Evolutionary conservation across 202 grass and related monocot species (phyloP).

Genomic region (Saccharum hybrid): DNA sequence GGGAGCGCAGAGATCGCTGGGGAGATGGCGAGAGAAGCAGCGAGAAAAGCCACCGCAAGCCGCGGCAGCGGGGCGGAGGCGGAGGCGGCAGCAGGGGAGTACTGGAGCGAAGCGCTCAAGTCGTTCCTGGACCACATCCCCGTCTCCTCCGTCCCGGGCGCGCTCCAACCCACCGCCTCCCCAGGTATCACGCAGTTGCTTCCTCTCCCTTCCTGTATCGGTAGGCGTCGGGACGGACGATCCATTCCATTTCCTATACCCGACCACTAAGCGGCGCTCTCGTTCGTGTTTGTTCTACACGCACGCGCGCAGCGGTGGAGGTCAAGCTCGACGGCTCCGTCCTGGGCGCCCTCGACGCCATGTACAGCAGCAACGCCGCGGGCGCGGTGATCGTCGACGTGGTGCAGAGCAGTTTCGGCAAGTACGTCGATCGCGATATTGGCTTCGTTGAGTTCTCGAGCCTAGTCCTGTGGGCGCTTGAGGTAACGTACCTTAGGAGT

Average conservation of each 20-base stretch:
- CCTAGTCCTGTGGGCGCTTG: constrained; percentile 55
- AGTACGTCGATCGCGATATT: constrained; percentile 60
- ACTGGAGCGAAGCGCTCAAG: constrained; percentile 58
- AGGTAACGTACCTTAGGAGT: constrained; percentile 41
- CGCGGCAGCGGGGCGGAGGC: too few species aligned
- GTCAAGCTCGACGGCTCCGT: constrained; percentile 48
- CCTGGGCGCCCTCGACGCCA: constrained; percentile 47
- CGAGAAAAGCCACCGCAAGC: neutral
- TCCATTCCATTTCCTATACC: too few species aligned
- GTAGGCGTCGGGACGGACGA: too few species aligned
- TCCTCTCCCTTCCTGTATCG: too few species aligned
- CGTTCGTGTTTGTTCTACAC: neutral
- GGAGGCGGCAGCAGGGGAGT: constrained; percentile 24
- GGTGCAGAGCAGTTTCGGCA: constrained; percentile 34
- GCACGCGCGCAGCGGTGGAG: constrained; percentile 50
- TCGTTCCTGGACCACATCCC: constrained; percentile 74
- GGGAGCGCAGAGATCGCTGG: constrained; percentile 1
- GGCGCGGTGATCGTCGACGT: constrained; percentile 56
- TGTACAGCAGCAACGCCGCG: constrained; percentile 45
- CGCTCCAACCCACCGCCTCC: constrained; percentile 24
- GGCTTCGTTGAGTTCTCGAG: constrained; percentile 55
- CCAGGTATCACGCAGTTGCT: constrained; percentile 35
- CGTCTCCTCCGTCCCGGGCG: constrained; percentile 51
- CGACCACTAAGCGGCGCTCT: neutral
- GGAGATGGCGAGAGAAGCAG: constrained; percentile 32